Evolutionary conservation across 129 eudicot species (phyloP), one percentile per base, ranked within the genome.

Genomic region (Kitagawia praeruptora): DNA sequence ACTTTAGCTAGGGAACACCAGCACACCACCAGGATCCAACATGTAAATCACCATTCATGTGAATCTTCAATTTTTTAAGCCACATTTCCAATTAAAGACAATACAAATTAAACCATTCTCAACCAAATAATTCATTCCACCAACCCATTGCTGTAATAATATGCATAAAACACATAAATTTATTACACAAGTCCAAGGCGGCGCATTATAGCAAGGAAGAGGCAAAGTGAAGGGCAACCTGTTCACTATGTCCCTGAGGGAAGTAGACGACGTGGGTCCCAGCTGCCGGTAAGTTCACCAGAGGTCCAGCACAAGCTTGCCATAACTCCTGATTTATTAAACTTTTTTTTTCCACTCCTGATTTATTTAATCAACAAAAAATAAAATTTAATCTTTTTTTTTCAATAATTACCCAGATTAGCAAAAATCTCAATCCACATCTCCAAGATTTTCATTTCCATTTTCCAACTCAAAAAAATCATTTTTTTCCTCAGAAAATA

Each of bases 291-390:
- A 93, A 82, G 91, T 85, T 89, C 75, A 88, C 96, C 87, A 93
- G 89, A 46, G 98, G 98, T 48, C 98, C 98, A 84, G 98, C 97
- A 75, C 98, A 93, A 28, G 97, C 90, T 72, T 93, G 98, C 98
- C 98, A 93, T 87, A 93, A 89, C 86, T 93, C 98, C 42, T 82
- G 84, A 75, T 93, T 93, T 23, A 86, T 86, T 77, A 88, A 81
- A 38, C 86, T 87, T 84, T 91, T 93, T 84, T 93, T 91, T 89
- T 89, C 98, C 48, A 38, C 96, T 87, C 45, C 80, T 54, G 21
- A 45, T 45, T 53, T 70, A 41, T 31, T 46, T 75, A 14, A 1
- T 1, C 25, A 53, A 6, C 25, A 53, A 21, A 21, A 56, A 23
- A 2, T 56, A 21, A 56, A 10, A 27, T 25, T 64, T 64, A 11